Evolutionary conservation across 768 basidiomycete species (phyloP).

Genomic region (Boletus vinaceobasis): DNA sequence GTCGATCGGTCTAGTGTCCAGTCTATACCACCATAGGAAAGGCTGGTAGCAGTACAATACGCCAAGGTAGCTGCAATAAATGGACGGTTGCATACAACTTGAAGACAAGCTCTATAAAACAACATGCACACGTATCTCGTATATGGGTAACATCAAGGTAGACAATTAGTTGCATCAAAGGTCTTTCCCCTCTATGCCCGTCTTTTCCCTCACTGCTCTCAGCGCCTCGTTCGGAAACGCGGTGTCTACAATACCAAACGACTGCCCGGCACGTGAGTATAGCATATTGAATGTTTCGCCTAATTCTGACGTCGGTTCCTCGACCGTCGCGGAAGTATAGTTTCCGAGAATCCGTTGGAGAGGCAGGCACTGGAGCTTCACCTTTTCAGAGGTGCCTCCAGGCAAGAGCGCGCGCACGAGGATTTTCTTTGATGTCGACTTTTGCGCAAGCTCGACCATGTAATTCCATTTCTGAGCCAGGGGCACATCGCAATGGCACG

Average conservation of each 20-base stretch:
- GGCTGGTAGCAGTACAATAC: slow-evolving; percentile 3
- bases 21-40: slow-evolving; percentile 1
- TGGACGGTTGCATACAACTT: not conserved
- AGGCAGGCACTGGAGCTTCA: slow-evolving; percentile 26
- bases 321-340: not conserved
- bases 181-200: not conserved
- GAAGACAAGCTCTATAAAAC: not conserved
- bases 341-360: slow-evolving; percentile 17
- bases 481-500: slow-evolving; percentile 23
- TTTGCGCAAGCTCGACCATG: slow-evolving; percentile 28
- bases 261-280: slow-evolving; percentile 21
- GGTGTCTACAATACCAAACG: slow-evolving; percentile 19
- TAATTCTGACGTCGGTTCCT: slow-evolving; percentile 17
- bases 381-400: slow-evolving; percentile 20
- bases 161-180: not conserved
- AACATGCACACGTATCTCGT: not conserved
- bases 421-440: slow-evolving; percentile 17
- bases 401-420: slow-evolving; percentile 30
- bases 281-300: slow-evolving; percentile 24
- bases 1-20: slow-evolving; percentile 1
- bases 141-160: not conserved
- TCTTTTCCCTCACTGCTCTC: slow-evolving; percentile 13
- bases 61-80: not conserved
- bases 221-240: slow-evolving; percentile 21
- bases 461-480: slow-evolving; percentile 25